phyloP scores from a whole-genome alignment of 2,329 filamentous ascomycete genomes.

The Arthroderma uncinatum region DNA sequence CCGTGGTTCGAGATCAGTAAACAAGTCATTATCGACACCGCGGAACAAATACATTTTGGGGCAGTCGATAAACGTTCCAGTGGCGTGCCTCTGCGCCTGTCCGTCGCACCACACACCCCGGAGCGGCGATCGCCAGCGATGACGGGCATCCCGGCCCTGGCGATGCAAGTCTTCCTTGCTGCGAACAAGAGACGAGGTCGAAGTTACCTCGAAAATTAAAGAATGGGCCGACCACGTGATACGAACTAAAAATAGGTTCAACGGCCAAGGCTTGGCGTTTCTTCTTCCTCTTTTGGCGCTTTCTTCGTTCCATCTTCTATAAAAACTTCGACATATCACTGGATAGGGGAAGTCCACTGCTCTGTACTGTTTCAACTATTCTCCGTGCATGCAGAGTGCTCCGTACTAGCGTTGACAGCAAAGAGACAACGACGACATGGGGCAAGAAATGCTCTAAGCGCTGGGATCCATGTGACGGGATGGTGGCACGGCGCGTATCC shows the following conservation, averaged over 20 bases:
- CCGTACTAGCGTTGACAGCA: background rate
- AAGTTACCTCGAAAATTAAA: background rate
- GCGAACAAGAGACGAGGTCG: too few relatives aligned
- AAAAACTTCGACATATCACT: background rate
- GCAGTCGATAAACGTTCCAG: too few relatives aligned
- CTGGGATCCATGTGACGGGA: background rate
- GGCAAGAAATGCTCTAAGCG: background rate
- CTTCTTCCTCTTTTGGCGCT: background rate
- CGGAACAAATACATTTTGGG: too few relatives aligned
- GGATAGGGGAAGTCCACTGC: background rate
- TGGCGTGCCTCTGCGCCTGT: background rate
- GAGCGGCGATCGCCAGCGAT: too few relatives aligned
- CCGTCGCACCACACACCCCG: too few relatives aligned
- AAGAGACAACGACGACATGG: background rate
- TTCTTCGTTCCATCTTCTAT: background rate
- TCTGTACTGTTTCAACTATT: background rate
- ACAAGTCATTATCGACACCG: too few relatives aligned
- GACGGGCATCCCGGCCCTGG: background rate
- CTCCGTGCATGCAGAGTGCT: background rate
- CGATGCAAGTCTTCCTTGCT: background rate
- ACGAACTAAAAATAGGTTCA: background rate
- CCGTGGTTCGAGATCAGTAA: too few relatives aligned
- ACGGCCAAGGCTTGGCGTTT: background rate
- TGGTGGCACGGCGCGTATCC: background rate
- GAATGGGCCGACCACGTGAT: background rate